Evolutionary conservation across 2,329 filamentous ascomycete species (phyloP).

Genomic region (Sporothrix phasma): DNA sequence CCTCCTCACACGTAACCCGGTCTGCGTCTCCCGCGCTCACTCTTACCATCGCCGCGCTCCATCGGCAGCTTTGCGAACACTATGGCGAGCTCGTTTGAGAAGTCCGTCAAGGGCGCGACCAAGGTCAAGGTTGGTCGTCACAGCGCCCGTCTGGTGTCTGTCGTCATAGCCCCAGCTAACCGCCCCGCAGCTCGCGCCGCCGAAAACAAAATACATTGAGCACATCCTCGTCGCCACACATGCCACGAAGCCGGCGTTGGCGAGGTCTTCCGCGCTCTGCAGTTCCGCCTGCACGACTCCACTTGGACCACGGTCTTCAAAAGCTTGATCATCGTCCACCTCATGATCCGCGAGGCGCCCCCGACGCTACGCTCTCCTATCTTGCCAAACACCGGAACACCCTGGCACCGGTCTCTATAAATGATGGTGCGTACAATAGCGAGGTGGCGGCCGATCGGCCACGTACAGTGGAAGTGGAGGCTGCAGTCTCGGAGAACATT

Average conservation of each 20-base stretch:
- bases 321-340: slow-evolving; percentile 84
- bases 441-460: too few species aligned
- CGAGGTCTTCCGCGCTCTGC: slow-evolving; percentile 88
- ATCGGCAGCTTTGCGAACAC: background rate
- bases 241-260: slow-evolving; percentile 84
- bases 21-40: background rate
- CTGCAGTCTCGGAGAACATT: background rate
- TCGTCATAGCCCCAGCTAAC: background rate
- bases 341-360: slow-evolving; percentile 96
- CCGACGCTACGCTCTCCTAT: slow-evolving; percentile 77
- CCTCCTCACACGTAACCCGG: background rate
- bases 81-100: slow-evolving; percentile 90
- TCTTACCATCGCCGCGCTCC: background rate
- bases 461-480: too few species aligned
- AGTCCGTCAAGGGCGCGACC: slow-evolving; percentile 96
- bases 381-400: slow-evolving; percentile 73
- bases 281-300: slow-evolving; percentile 80
- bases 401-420: slow-evolving; percentile 81
- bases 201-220: slow-evolving; percentile 98
- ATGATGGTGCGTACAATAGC: slow-evolving; percentile 73
- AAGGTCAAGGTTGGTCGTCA: slow-evolving; percentile 72
- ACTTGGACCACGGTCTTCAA: slow-evolving; percentile 99
- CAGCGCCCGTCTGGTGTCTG: background rate
- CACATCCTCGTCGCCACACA: slow-evolving; percentile 94
- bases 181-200: slow-evolving; percentile 64